These are phyloP conservation scores for Hordeum marinum DNA, from an alignment of 176 grass and related monocot species.

Conservation along the genomic window DNA sequence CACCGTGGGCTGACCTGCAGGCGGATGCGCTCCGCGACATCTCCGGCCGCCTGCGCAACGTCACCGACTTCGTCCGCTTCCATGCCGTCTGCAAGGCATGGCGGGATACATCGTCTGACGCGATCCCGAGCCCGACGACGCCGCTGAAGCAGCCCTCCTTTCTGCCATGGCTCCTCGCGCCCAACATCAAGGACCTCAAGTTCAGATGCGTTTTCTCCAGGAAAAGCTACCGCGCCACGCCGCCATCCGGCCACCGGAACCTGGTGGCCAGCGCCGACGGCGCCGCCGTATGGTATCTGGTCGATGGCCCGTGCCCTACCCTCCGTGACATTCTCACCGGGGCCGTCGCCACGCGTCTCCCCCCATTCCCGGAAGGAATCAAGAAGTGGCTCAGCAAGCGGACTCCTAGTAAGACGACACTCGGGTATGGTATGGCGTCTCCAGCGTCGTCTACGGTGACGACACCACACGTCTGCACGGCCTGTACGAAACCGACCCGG, in stretches of 20 bases:
- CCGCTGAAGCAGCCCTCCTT: too few relatives aligned
- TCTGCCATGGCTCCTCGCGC: not conserved
- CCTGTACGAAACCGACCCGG: not conserved
- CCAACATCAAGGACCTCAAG: not conserved
- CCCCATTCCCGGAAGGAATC: too few relatives aligned
- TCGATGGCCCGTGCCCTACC: not conserved
- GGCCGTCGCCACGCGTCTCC: too few relatives aligned
- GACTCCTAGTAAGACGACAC: not conserved
- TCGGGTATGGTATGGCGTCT: too few relatives aligned
- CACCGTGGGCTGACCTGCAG: not conserved
- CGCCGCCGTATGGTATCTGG: not conserved
- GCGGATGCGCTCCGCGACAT: not conserved
- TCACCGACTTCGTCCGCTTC: not conserved
- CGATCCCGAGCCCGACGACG: too few relatives aligned
- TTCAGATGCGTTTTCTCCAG: not conserved
- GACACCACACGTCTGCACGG: not conserved
- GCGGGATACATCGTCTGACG: too few relatives aligned
- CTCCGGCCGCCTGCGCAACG: not conserved
- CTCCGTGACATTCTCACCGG: not conserved
- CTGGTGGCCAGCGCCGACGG: not conserved
- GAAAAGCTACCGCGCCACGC: not conserved
- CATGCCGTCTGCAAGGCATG: not conserved
- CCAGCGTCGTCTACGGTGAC: not conserved
- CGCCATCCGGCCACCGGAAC: not conserved
- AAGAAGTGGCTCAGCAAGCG: not conserved